phyloP scores from a whole-genome alignment of 176 grass and related monocot genomes.

The Thinopyrum elongatum region DNA sequence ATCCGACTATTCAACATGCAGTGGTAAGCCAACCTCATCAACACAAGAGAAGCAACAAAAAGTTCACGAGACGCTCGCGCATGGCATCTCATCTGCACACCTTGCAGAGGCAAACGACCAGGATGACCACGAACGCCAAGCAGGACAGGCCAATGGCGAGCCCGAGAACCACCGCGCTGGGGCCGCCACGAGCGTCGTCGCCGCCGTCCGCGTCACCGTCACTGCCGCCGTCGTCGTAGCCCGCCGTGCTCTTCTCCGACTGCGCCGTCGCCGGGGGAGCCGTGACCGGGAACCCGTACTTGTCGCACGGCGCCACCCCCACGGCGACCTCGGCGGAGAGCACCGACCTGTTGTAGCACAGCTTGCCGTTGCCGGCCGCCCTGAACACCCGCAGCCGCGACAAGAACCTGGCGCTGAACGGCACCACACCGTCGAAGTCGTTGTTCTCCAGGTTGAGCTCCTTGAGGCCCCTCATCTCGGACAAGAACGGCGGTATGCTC shows the following conservation, averaged over 20 bases:
- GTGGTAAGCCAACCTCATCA: neutral
- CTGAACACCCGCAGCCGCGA: constrained; percentile 59
- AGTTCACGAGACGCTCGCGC: neutral
- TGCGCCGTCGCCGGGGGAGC: constrained; percentile 50
- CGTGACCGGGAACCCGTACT: constrained; percentile 73
- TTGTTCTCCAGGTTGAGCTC: constrained; percentile 85
- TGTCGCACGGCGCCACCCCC: constrained; percentile 81
- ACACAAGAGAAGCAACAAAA: constrained; percentile 17
- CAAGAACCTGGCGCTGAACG: constrained; percentile 73
- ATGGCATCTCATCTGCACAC: constrained; percentile 61
- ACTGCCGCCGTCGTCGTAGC: constrained; percentile 45
- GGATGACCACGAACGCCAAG: constrained; percentile 77
- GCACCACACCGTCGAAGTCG: constrained; percentile 84
- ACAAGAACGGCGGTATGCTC: constrained; percentile 66
- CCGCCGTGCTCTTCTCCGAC: constrained; percentile 58
- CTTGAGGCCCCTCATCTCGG: constrained; percentile 52
- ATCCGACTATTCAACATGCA: neutral
- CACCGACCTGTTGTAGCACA: constrained; percentile 86
- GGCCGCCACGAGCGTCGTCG: constrained; percentile 39
- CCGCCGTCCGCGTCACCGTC: constrained; percentile 15
- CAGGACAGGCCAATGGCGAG: constrained; percentile 89
- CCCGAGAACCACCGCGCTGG: constrained; percentile 79
- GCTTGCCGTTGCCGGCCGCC: constrained; percentile 71
- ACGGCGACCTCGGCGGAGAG: constrained; percentile 66
- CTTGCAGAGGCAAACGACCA: constrained; percentile 93